These are phyloP conservation scores for Ceratocystis harringtonii DNA, from an alignment of 2,329 filamentous ascomycete species.

Conservation along the genomic window DNA sequence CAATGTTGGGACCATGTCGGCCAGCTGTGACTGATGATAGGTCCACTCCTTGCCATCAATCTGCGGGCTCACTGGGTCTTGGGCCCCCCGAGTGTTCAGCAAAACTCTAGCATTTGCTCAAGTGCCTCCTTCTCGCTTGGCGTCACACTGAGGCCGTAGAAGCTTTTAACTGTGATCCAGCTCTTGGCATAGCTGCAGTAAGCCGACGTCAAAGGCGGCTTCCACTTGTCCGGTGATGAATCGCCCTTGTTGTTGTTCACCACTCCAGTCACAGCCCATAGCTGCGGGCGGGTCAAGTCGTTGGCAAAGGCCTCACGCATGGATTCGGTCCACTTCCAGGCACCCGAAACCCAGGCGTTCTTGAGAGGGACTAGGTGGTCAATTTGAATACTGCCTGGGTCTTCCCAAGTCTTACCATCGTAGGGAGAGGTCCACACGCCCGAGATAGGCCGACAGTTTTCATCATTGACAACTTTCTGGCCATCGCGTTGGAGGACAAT, in stretches of 20 bases:
- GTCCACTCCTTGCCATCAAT: background rate
- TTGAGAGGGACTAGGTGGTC: constrained; percentile 72
- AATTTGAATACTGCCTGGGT: constrained; percentile 58
- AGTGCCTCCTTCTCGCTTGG: constrained; percentile 56
- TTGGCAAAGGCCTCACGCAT: constrained; percentile 59
- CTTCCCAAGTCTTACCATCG: constrained; percentile 56
- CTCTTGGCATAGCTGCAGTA: constrained; percentile 65
- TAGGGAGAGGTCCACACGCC: constrained; percentile 60
- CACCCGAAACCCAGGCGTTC: constrained; percentile 69
- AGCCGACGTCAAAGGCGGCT: constrained; percentile 53
- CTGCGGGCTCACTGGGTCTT: background rate
- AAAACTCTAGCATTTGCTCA: constrained; percentile 47
- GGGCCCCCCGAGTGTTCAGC: constrained; percentile 26
- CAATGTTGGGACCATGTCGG: too few relatives aligned
- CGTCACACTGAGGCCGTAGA: constrained; percentile 54
- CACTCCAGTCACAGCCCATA: constrained; percentile 63
- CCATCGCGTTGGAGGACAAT: constrained; percentile 62
- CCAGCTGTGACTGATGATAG: background rate
- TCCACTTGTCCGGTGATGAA: constrained; percentile 58
- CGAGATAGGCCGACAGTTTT: constrained; percentile 45
- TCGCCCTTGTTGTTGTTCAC: constrained; percentile 66
- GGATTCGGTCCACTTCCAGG: constrained; percentile 53
- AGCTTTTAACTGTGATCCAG: constrained; percentile 66
- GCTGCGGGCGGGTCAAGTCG: constrained; percentile 59
- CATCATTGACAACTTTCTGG: constrained; percentile 41